Percentiles rank a stretch among this genome's conserved stretches.
phyloP scores from a whole-genome alignment of 2,329 filamentous ascomycete species.

The Emericellopsis atlantica region DNA sequence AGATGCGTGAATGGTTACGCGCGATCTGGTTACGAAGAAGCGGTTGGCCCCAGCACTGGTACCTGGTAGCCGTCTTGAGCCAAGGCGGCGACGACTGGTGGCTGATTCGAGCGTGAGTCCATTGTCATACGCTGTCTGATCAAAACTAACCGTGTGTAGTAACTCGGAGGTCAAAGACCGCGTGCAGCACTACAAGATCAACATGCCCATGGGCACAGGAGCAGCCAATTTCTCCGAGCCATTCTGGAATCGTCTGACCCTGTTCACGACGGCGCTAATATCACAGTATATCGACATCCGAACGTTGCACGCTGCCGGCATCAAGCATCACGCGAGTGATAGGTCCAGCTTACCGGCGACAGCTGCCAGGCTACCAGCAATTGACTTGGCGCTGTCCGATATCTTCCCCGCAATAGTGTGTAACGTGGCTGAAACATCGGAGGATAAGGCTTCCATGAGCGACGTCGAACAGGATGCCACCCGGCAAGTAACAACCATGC shows the following conservation, averaged over 20 bases:
- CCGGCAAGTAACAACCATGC: slow-evolving; percentile 4
- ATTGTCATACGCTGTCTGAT: neutral
- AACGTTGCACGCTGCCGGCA: slow-evolving; percentile 29
- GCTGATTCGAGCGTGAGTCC: slow-evolving; percentile 51
- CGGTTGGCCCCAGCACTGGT: slow-evolving; percentile 64
- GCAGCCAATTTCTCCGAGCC: neutral
- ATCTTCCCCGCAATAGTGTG: slow-evolving; percentile 22
- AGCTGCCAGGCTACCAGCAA: slow-evolving; percentile 31
- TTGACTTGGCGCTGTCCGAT: slow-evolving; percentile 35
- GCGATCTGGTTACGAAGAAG: slow-evolving; percentile 56
- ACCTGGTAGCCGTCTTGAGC: slow-evolving; percentile 57
- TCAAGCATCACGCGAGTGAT: slow-evolving; percentile 23
- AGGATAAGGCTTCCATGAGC: neutral
- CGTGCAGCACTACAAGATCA: no score
- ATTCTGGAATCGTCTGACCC: neutral
- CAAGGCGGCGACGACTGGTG: slow-evolving; percentile 69
- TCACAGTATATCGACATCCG: slow-evolving; percentile 34
- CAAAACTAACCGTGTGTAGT: no score
- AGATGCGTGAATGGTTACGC: slow-evolving; percentile 50
- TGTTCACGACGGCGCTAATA: slow-evolving; percentile 25
- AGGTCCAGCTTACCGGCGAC: slow-evolving; percentile 22
- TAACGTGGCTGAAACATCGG: neutral
- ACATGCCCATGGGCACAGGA: neutral
- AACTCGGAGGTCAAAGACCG: no score
- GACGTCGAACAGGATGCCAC: neutral